Evolutionary conservation across 2,329 filamentous ascomycete genomes (phyloP).

Genomic region (Simplicillium aogashimaense): DNA sequence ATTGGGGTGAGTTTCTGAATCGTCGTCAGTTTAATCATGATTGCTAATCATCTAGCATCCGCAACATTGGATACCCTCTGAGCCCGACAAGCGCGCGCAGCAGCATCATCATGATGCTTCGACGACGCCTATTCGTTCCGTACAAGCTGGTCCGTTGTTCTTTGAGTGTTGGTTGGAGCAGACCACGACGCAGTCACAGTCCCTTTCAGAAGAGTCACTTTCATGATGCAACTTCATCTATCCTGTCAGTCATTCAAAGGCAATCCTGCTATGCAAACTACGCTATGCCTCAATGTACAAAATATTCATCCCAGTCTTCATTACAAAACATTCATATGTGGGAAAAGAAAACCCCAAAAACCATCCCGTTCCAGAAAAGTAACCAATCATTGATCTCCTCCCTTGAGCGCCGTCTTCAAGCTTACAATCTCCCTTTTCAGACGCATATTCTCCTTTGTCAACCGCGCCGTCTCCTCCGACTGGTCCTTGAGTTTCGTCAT

Average conservation of each 20-base stretch:
- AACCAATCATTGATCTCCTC: slow-evolving; percentile 7
- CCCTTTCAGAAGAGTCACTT: neutral
- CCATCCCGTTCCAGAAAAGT: no score
- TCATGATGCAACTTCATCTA: neutral
- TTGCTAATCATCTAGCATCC: slow-evolving; percentile 32
- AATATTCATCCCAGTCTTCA: no score
- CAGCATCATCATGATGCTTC: neutral
- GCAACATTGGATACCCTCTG: slow-evolving; percentile 50
- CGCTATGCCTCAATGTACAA: no score
- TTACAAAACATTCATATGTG: no score
- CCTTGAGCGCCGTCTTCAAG: slow-evolving; percentile 45
- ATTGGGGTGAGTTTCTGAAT: slow-evolving; percentile 38
- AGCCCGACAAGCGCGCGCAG: slow-evolving; percentile 21
- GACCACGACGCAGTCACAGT: slow-evolving; percentile 11
- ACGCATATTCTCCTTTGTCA: slow-evolving; percentile 79
- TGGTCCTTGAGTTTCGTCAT: slow-evolving; percentile 60
- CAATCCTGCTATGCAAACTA: slow-evolving; percentile 4
- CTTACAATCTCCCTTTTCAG: slow-evolving; percentile 76
- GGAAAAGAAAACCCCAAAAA: no score
- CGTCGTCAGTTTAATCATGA: neutral
- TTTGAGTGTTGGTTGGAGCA: slow-evolving; percentile 59
- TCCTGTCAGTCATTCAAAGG: slow-evolving; percentile 7
- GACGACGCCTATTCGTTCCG: slow-evolving; percentile 38
- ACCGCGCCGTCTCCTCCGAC: slow-evolving; percentile 64
- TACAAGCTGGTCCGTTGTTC: slow-evolving; percentile 49